phyloP scores from a whole-genome alignment of 1,284 basidiomycete genomes.

The Austropuccinia psidii region DNA sequence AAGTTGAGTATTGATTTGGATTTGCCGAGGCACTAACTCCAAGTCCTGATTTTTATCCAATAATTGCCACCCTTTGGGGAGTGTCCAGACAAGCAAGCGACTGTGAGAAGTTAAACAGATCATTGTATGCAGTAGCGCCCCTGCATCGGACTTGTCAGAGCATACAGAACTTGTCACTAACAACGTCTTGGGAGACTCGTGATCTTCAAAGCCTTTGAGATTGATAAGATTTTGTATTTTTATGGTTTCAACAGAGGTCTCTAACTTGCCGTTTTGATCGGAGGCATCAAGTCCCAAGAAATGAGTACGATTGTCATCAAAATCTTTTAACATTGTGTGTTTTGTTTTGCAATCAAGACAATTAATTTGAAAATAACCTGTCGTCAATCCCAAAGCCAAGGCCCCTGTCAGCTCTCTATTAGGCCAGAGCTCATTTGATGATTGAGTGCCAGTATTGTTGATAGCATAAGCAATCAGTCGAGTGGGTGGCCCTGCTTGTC shows the following conservation, averaged over 20 bases:
- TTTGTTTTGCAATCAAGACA: background rate
- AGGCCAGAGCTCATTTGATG: background rate
- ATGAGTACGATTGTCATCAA: background rate
- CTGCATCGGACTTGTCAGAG: background rate
- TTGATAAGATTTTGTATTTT: background rate
- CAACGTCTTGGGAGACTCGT: background rate
- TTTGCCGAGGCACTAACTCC: too few relatives aligned
- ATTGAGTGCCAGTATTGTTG: background rate
- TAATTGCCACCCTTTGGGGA: background rate
- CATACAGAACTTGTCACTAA: background rate
- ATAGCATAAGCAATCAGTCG: conserved; percentile 10
- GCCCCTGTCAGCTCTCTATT: background rate
- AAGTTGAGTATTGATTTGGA: background rate
- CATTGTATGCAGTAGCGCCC: background rate
- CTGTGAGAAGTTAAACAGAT: background rate
- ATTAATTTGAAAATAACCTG: background rate
- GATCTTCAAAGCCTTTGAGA: background rate
- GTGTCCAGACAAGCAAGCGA: conserved; percentile 12
- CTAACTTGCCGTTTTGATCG: background rate
- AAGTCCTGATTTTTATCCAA: too few relatives aligned
- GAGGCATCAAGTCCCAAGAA: background rate
- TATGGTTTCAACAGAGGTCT: background rate
- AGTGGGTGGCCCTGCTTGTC: background rate
- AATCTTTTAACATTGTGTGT: background rate
- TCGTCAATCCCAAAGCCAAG: background rate